Base-by-base conservation (phyloP, 2,329 filamentous ascomycete genomes). In the Sordariomycetes sp. region DNA sequence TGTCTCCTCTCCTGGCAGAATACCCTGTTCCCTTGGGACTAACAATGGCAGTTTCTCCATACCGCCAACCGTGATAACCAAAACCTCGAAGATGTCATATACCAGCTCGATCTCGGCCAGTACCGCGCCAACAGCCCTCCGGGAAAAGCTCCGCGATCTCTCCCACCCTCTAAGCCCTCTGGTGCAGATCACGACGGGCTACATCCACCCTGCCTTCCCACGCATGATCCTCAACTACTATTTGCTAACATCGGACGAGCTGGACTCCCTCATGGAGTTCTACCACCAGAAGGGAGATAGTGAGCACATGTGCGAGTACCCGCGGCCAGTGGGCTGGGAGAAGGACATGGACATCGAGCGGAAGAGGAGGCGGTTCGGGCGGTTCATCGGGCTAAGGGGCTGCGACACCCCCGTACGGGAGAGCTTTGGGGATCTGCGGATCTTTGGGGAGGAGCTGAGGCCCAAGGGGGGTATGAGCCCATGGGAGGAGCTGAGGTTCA, bases 291-390 rank as follows among this genome's bases (percentile, higher is more conserved):
- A 78, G 59, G 81, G 78, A 1, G 82, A 81, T 1, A 74, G 74
- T 60, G 66, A 68, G n/a, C 82, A 76, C 73, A 79, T 79, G 2
- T 63, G 68, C 55, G 75, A 80, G 60, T 91, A 91, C 68, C 88
- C 88, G 0, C 83, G 82, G 63, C 83, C 81, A n/a, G 80, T 91
- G 66, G 70, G 74, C 57, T 90, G 87, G 87, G 68, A 70, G 1
- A 69, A 70, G 5, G 71, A 76, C 60, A 69, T 83, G 60, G 70
- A 74, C 2, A 68, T 85, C 28, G 81, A 85, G 69, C 79, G 91
- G 67, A 91, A 91, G 76, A 77, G 87, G 61, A 75, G 87, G 61
- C 84, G 85, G 71, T 82, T 90, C 67, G 88, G 87, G 53, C 76
- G 81, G 63, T 91, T 91, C 63, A 89, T 90, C 67, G 88, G 88